phyloP scores from a whole-genome alignment of 371 early-diverging fungal species.

The Mucor plumbeus region DNA sequence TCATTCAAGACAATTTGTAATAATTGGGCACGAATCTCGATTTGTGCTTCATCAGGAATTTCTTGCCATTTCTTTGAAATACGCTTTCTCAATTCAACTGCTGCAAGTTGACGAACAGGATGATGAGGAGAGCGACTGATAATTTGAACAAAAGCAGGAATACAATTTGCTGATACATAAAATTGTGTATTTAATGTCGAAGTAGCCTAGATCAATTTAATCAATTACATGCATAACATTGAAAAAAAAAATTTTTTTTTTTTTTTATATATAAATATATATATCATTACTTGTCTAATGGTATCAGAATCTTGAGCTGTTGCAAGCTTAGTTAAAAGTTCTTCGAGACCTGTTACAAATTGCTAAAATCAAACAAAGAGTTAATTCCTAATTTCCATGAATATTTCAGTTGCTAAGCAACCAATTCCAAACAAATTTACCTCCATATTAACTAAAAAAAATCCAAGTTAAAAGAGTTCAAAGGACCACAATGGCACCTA shows the following conservation, averaged over 20 bases:
- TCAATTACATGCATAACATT: neutral
- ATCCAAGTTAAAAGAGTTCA: neutral
- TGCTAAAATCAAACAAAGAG: constrained; percentile 28
- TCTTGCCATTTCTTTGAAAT: constrained; percentile 75
- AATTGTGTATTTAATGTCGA: constrained; percentile 72
- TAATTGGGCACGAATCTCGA: constrained; percentile 64
- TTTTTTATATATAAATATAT: too few relatives aligned
- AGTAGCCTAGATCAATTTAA: constrained; percentile 55
- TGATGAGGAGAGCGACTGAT: constrained; percentile 61
- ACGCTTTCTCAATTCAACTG: constrained; percentile 89
- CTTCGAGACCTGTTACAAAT: constrained; percentile 52
- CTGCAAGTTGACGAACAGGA: constrained; percentile 83
- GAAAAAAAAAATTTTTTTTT: neutral
- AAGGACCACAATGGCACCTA: neutral
- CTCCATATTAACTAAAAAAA: constrained; percentile 18
- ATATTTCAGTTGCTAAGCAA: neutral
- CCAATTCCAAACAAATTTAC: neutral
- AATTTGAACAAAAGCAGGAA: constrained; percentile 77
- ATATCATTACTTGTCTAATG: constrained; percentile 47
- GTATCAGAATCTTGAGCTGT: constrained; percentile 56
- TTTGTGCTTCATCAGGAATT: constrained; percentile 60
- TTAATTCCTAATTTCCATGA: neutral
- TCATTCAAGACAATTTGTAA: constrained; percentile 75
- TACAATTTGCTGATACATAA: constrained; percentile 65
- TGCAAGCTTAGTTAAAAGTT: constrained; percentile 50